A percentile compares a stretch with the other conserved stretches of the same genome.
phyloP scores from a whole-genome alignment of 78 protist species.

The Planoprotostelium fungivorum region DNA sequence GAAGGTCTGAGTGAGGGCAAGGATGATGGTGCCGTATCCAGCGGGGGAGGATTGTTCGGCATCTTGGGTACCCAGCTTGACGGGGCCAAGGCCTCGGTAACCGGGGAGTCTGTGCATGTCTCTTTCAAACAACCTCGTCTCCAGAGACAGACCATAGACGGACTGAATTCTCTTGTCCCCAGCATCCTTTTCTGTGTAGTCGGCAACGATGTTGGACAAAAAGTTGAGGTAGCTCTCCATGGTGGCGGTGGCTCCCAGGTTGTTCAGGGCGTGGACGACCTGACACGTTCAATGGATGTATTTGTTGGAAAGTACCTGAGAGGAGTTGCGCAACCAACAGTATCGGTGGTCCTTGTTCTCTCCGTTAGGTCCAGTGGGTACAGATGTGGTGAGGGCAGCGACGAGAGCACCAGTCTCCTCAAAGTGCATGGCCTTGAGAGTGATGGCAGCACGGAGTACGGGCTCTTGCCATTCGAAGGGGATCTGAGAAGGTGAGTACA shows the following conservation, averaged over 20 bases:
- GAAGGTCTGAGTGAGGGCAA: conserved; percentile 55
- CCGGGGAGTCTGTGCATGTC: conserved; percentile 62
- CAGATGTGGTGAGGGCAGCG: conserved; percentile 63
- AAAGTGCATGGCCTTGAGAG: conserved; percentile 55
- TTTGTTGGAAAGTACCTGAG: not conserved
- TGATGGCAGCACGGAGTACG: conserved; percentile 64
- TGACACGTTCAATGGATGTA: not conserved
- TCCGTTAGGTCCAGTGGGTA: conserved; percentile 32
- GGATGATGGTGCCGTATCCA: conserved; percentile 57
- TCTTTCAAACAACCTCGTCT: conserved; percentile 44
- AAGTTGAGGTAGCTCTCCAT: conserved; percentile 60
- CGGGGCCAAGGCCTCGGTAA: conserved; percentile 69
- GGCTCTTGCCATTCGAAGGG: conserved; percentile 69
- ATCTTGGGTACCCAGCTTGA: conserved; percentile 52
- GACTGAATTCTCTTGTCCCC: conserved; percentile 39
- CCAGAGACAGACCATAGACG: conserved; percentile 56
- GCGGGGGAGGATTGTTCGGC: conserved; percentile 33
- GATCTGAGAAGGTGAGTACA: conserved; percentile 11
- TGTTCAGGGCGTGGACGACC: conserved; percentile 44
- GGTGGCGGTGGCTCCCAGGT: conserved; percentile 49
- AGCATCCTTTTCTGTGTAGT: conserved; percentile 29
- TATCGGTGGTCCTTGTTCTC: conserved; percentile 33
- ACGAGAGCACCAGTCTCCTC: conserved; percentile 68
- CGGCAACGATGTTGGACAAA: conserved; percentile 59
- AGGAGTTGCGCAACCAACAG: not conserved